These are phyloP conservation scores for Quercus alba DNA, from an alignment of 306 rosid species.

Conservation along the genomic window DNA sequence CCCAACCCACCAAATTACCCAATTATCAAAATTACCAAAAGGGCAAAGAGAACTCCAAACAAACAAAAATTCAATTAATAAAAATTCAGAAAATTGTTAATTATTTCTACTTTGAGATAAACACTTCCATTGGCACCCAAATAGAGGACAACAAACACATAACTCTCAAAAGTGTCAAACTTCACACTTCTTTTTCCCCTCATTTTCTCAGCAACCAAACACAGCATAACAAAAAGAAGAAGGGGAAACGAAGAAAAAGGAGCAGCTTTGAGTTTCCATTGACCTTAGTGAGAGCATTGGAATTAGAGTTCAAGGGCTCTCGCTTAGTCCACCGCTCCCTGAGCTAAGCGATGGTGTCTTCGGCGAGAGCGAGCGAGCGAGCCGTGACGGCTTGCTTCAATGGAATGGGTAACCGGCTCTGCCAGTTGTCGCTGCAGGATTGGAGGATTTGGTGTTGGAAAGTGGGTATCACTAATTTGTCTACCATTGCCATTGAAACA, in stretches of 20 bases:
- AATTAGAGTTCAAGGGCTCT: constrained; percentile 18
- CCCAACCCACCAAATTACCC: no score
- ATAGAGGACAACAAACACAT: neutral
- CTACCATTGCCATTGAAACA: no score
- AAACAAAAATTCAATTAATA: neutral
- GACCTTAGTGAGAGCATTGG: constrained; percentile 39
- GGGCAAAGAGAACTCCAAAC: no score
- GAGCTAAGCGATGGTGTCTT: constrained; percentile 60
- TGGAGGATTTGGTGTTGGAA: constrained; percentile 34
- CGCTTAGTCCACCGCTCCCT: constrained; percentile 29
- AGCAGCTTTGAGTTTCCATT: neutral
- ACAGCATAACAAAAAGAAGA: neutral
- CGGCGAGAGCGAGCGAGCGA: constrained; percentile 48
- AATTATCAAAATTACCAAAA: no score
- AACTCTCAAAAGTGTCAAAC: neutral
- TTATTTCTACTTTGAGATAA: neutral
- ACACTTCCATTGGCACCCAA: neutral
- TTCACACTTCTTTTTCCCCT: neutral
- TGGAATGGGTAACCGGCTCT: constrained; percentile 60
- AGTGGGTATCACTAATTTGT: no score
- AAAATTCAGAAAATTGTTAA: neutral
- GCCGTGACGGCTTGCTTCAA: constrained; percentile 77
- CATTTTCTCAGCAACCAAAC: neutral
- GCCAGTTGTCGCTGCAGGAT: constrained; percentile 38
- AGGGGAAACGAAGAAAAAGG: neutral